A percentile compares a stretch with the other conserved stretches of the same genome.
Evolutionary conservation across 345 rosid genomes (phyloP).

Genomic region (Ailanthus altissimus): DNA sequence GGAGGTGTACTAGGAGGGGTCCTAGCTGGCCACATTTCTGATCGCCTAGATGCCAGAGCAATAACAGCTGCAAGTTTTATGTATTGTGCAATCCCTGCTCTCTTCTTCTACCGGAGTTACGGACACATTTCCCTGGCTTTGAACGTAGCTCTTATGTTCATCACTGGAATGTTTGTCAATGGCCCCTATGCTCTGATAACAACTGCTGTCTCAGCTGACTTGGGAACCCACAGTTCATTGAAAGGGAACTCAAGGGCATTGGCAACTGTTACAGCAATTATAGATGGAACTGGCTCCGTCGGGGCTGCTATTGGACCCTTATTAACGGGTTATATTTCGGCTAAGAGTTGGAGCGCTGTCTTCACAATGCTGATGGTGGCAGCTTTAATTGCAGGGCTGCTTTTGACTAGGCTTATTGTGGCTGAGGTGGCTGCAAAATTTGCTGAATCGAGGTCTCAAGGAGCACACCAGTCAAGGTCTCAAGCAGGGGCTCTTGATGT

Average conservation of each 20-base stretch:
- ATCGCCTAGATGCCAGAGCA: conserved; percentile 76
- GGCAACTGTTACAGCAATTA: conserved; percentile 96
- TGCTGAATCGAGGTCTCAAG: conserved; percentile 45
- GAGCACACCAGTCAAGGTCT: conserved; percentile 24
- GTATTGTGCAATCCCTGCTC: conserved; percentile 90
- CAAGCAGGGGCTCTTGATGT: conserved; percentile 29
- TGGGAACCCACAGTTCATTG: conserved; percentile 92
- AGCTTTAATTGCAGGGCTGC: conserved; percentile 74
- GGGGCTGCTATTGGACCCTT: conserved; percentile 98
- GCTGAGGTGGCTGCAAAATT: conserved; percentile 78
- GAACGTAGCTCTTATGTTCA: conserved; percentile 69
- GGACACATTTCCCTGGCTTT: conserved; percentile 68
- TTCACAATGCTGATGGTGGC: conserved; percentile 93
- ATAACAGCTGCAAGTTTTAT: conserved; percentile 91
- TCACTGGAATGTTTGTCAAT: conserved; percentile 87
- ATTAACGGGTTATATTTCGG: conserved; percentile 83
- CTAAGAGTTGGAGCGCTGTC: conserved; percentile 84
- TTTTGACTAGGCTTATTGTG: conserved; percentile 73
- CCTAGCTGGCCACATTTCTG: conserved; percentile 91
- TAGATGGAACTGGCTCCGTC: conserved; percentile 95
- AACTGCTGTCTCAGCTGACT: conserved; percentile 92
- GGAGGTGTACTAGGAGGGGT: conserved; percentile 98
- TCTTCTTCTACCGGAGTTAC: conserved; percentile 76
- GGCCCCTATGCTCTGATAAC: conserved; percentile 96
- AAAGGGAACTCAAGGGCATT: conserved; percentile 86